Base-by-base conservation (phyloP, 2,329 filamentous ascomycete genomes). In the Xylariaceae sp. region DNA sequence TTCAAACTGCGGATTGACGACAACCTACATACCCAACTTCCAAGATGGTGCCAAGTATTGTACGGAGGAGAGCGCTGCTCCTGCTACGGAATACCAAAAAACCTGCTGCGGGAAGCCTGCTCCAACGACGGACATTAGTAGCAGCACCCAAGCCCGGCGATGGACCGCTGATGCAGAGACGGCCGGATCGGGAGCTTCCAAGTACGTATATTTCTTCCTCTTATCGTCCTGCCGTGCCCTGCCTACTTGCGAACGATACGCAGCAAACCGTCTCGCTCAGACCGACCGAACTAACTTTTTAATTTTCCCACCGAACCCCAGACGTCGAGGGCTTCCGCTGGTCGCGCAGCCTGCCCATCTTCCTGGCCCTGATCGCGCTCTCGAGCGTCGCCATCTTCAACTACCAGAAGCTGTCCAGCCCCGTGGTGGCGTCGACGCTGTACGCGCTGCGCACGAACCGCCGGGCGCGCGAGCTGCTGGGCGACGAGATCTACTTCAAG, bases 391-490 rank as follows among this genome's bases (percentile, higher is more conserved):
- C 88, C 63, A 97, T 99, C 73, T 97, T 99, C 88, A 99, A 99
- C 82, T 97, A 99, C 83, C 93, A 99, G 73, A 97, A 97, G 73
- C 85, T 87, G 52, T 91, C 89, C n/a, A 91, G 86, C 21, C 89
- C 89, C 49, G 83, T 93, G 24, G 89, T 97, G n/a, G 85, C 85
- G 50, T 91, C 89, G 50, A 94, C 92, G 4, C 83, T 99, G 23
- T 99, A 97, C 79, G 89, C 93, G 1, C 82, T 99, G 59, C 89
- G 94, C 60, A 95, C 90, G 2, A 91, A 88, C 52, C 76, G 83
- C 2, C 75, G 79, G 54, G 94, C 92, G 39, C 85, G 92, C 67
- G 86, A 85, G 52, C 76, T 87, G 39, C 82, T 99, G 23, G 94
- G 94, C 59, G 90, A 97, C 72, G 87, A 93, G 75, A 87, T 94